Conservation (phyloP, 768 basidiomycete species). For the Asterophora lycoperdoides region DNA sequence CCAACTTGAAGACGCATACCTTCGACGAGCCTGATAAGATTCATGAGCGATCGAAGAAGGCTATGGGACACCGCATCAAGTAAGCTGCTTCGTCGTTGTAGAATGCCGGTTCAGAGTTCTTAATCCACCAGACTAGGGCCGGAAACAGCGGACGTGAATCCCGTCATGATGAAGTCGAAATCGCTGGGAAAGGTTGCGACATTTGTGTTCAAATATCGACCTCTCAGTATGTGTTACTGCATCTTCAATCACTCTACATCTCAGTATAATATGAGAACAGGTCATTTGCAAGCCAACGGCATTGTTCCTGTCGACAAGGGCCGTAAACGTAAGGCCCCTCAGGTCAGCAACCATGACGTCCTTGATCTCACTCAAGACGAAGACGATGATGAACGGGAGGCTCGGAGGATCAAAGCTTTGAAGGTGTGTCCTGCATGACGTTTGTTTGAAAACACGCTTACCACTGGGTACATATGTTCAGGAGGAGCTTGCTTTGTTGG, state of each 20-base stretch:
- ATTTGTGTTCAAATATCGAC: conserved; percentile 17
- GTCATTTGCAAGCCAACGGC: conserved; percentile 13
- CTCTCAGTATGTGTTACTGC: conserved; percentile 10
- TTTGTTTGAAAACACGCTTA: not conserved
- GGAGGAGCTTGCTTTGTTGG: not conserved
- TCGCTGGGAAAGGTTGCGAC: not conserved
- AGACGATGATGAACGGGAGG: not conserved
- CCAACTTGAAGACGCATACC: not conserved
- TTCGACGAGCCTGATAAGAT: conserved; percentile 8
- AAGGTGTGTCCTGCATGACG: too few species aligned
- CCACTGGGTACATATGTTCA: not conserved
- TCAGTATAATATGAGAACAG: not conserved
- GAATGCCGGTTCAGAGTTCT: not conserved
- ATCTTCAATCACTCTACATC: not conserved
- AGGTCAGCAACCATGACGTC: not conserved
- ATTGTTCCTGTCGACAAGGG: conserved; percentile 7
- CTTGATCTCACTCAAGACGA: not conserved
- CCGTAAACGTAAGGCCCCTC: not conserved
- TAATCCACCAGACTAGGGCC: conserved; percentile 10
- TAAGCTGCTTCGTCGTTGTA: conserved; percentile 3
- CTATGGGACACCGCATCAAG: conserved; percentile 11
- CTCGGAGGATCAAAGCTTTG: not conserved
- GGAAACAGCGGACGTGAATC: not conserved
- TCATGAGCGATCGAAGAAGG: conserved; percentile 19
- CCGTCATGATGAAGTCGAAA: not conserved